These are phyloP conservation scores for Sphaerosporella brunnea DNA, from an alignment of 495 filamentous ascomycete genomes.

Conservation along the genomic window DNA sequence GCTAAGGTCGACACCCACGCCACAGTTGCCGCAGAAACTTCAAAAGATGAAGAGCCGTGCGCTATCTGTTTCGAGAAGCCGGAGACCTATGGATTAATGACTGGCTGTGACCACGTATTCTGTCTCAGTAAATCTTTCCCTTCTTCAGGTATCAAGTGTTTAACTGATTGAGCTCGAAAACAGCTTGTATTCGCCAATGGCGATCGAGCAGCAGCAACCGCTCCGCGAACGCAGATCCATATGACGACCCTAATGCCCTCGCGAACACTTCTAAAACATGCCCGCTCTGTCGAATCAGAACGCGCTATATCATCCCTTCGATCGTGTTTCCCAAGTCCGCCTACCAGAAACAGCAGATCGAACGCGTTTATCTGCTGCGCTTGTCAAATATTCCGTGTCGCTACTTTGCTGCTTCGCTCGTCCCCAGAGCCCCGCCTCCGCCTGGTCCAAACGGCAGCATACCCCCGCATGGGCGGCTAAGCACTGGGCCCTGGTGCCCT, in stretches of 20 bases:
- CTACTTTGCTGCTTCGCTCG: conserved; percentile 22
- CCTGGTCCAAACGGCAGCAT: not conserved
- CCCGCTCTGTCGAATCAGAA: conserved; percentile 24
- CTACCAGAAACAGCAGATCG: conserved; percentile 22
- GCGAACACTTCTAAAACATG: conserved; percentile 24
- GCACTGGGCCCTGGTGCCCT: conserved; percentile 17
- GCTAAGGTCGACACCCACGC: not conserved
- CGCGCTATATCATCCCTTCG: conserved; percentile 20
- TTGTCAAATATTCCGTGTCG: conserved; percentile 24
- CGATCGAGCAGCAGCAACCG: not conserved
- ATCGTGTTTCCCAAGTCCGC: conserved; percentile 17
- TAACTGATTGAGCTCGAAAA: too few species aligned
- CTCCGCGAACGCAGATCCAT: not conserved
- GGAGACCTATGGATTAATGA: conserved; percentile 22
- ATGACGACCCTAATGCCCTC: not conserved
- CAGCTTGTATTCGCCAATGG: conserved; percentile 21
- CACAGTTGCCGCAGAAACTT: not conserved
- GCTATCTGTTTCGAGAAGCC: conserved; percentile 25
- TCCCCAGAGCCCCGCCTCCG: conserved; percentile 4
- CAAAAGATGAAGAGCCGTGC: conserved; percentile 16
- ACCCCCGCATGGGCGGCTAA: conserved; percentile 1
- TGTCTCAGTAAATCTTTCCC: conserved; percentile 19
- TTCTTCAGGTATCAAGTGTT: too few species aligned
- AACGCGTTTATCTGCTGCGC: conserved; percentile 22
- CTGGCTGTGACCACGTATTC: conserved; percentile 25